Conservation (phyloP, 257 asterid species). For the Hygrophila difformis region DNA sequence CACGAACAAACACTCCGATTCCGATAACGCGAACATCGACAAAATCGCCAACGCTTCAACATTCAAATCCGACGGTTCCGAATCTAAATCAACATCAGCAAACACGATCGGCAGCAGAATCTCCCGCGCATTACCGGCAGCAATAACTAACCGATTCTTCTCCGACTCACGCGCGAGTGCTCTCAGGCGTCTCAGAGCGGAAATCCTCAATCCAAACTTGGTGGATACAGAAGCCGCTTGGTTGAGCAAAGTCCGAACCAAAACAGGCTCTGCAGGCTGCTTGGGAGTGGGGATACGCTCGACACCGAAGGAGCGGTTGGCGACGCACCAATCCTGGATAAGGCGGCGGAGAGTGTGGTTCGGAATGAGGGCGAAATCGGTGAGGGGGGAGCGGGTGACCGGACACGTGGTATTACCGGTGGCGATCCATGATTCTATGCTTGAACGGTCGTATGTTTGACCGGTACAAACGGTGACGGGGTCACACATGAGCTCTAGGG, state of each 20-base stretch:
- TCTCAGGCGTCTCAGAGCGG: conserved; percentile 59
- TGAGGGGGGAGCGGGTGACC: conserved; percentile 63
- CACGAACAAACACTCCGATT: conserved; percentile 52
- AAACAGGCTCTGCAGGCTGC: conserved; percentile 86
- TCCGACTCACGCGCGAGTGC: conserved; percentile 86
- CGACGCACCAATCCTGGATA: conserved; percentile 97
- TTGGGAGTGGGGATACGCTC: conserved; percentile 94
- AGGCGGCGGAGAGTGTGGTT: conserved; percentile 92
- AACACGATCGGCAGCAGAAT: conserved; percentile 45
- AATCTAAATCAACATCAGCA: conserved; percentile 20
- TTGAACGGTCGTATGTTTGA: conserved; percentile 90
- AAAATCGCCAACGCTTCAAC: conserved; percentile 63
- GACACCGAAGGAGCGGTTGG: conserved; percentile 72
- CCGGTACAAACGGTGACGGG: conserved; percentile 96
- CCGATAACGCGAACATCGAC: conserved; percentile 55
- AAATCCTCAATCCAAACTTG: conserved; percentile 28
- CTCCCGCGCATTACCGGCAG: conserved; percentile 42
- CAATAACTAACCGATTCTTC: conserved; percentile 61
- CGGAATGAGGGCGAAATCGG: conserved; percentile 78
- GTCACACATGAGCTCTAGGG: conserved; percentile 84
- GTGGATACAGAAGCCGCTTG: conserved; percentile 52
- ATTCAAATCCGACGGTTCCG: conserved; percentile 44
- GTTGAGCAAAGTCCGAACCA: conserved; percentile 55
- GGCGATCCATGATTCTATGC: conserved; percentile 95
- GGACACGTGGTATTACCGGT: conserved; percentile 95